Evolutionary conservation across 2,329 filamentous ascomycete genomes (phyloP).

Genomic region (Mycosphaerelloides madeirae): DNA sequence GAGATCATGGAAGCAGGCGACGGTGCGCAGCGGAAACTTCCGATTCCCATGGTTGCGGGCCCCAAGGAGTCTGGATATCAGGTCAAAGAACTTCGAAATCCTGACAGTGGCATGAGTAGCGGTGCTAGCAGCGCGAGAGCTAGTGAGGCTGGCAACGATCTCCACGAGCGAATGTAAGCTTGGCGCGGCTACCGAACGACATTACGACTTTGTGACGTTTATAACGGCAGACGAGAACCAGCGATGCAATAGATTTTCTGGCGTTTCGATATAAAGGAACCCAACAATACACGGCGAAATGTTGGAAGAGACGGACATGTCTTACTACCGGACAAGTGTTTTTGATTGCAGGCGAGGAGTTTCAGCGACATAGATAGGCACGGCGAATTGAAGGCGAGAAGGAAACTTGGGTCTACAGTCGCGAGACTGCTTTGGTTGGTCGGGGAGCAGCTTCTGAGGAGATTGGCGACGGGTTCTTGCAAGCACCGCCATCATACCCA

Average conservation of each 20-base stretch:
- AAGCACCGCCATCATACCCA: constrained; percentile 13
- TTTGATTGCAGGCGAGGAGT: constrained; percentile 22
- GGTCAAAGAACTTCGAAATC: constrained; percentile 70
- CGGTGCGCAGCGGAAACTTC: constrained; percentile 82
- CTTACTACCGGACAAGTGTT: background rate
- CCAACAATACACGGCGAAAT: too few relatives aligned
- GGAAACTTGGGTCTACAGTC: constrained; percentile 11
- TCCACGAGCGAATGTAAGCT: constrained; percentile 24
- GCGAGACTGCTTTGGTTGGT: constrained; percentile 19
- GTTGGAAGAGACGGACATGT: too few relatives aligned
- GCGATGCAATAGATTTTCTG: constrained; percentile 1
- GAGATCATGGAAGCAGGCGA: constrained; percentile 91
- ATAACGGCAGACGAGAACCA: background rate
- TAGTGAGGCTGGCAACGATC: constrained; percentile 32
- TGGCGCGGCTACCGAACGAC: background rate
- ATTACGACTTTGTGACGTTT: constrained; percentile 1
- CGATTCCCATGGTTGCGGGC: constrained; percentile 75
- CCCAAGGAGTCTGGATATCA: constrained; percentile 29
- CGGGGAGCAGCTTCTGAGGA: constrained; percentile 8
- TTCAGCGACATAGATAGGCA: constrained; percentile 26
- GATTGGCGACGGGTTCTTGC: constrained; percentile 9
- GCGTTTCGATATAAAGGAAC: too few relatives aligned
- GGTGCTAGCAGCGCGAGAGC: constrained; percentile 32
- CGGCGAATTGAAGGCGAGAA: constrained; percentile 16
- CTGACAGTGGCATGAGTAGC: constrained; percentile 66